Evolutionary conservation across 352 stramenopile genomes (phyloP).

Genomic region (Globisporangium paroecandrum): DNA sequence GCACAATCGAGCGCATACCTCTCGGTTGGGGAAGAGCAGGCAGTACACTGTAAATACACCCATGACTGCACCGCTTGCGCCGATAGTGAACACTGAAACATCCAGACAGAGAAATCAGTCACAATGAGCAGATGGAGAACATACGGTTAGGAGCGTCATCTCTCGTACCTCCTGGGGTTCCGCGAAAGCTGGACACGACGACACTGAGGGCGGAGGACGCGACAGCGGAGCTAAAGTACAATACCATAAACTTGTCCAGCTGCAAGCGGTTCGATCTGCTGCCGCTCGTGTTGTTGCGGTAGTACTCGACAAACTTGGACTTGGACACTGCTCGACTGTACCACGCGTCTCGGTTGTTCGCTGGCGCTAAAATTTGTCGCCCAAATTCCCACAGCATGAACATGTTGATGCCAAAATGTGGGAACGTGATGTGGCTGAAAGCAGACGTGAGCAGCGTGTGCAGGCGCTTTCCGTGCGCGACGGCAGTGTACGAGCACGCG

Average conservation of each 20-base stretch:
- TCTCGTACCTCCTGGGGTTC: slow-evolving; percentile 41
- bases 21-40: slow-evolving; percentile 60
- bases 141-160: neutral
- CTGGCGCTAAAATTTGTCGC: slow-evolving; percentile 52
- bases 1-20: slow-evolving; percentile 29
- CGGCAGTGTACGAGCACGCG: slow-evolving; percentile 75
- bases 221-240: slow-evolving; percentile 72
- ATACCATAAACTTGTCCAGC: slow-evolving; percentile 59
- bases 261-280: slow-evolving; percentile 31
- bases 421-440: slow-evolving; percentile 82
- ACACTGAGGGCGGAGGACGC: slow-evolving; percentile 69
- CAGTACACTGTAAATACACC: slow-evolving; percentile 78
- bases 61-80: slow-evolving; percentile 77
- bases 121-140: neutral
- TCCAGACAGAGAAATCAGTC: neutral
- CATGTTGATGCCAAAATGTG: slow-evolving; percentile 85
- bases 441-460: slow-evolving; percentile 76
- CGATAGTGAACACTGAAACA: slow-evolving; percentile 70
- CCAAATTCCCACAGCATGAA: slow-evolving; percentile 89
- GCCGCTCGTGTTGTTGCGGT: slow-evolving; percentile 24
- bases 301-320: slow-evolving; percentile 43
- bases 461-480: slow-evolving; percentile 58
- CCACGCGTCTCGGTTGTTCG: slow-evolving; percentile 40
- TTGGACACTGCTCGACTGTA: slow-evolving; percentile 48
- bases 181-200: slow-evolving; percentile 58